Evolutionary conservation across 2,329 filamentous ascomycete genomes (phyloP), one percentile per base, ranked within the genome.

Genomic region (Talaromyces sp.): DNA sequence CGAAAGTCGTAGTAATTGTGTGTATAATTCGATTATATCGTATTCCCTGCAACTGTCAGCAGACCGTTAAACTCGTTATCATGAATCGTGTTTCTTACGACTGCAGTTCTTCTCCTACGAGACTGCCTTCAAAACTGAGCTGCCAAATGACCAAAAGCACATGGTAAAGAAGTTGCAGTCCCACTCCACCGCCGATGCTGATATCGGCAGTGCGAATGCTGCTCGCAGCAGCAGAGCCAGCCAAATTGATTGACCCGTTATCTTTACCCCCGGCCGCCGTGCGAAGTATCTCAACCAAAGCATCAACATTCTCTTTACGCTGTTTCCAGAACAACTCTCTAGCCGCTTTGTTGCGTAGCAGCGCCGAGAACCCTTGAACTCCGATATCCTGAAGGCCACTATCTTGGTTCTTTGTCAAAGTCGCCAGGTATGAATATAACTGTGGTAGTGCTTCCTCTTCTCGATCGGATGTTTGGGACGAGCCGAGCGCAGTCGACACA

Each of bases 71-170:
- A 13, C 4, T 5, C 11, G 13, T 11, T 11, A 11, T 39, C 19
- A n/a, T 22, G 43, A 6, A 17, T 31, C 22, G 39, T 51, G 7
- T 19, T 31, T 75, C 87, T 67, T 81, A 94, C 89, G 91, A 86
- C 74, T 97, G 89, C 59, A 99, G 80, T 41, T 93, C 91, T 60
- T 88, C 86, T 11, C 91, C 90, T 51, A 88, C 80, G 11, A 84
- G 72, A 59, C 78, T 74, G 31, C 81, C 84, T 71, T 97, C 94
- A 65, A 99, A 99, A 70, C 91, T 96, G 65, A 99, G 80, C 78
- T 97, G 92, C 94, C 94, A 99, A 59, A 99, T 78, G 11, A 96
- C 92, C 53, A 99, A 81, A 21, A 99, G 82, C 15, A 97, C 89
- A 68, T 97, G 91, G 72, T 99, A 99, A 40, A 99, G 82, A 40